Evolutionary conservation across 1,284 basidiomycete species (phyloP).

Genomic region (Wolfiporia cocos): DNA sequence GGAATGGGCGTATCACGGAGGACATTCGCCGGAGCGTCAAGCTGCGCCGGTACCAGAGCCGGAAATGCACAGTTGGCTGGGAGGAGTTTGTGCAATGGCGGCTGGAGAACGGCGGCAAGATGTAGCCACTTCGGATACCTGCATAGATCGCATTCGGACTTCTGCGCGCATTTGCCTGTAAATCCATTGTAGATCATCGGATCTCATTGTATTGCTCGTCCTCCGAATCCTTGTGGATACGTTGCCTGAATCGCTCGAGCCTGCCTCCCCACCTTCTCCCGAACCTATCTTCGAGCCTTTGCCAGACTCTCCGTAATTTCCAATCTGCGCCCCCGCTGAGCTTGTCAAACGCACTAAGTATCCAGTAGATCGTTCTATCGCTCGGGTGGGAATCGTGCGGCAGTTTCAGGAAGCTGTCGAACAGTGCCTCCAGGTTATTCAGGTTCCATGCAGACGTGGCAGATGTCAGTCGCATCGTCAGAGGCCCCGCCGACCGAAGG

Average conservation of each 20-base stretch:
- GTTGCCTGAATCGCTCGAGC: conserved; percentile 27
- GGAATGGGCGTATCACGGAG: conserved; percentile 78
- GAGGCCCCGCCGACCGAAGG: background rate
- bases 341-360: conserved; percentile 54
- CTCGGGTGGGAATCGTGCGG: conserved; percentile 37
- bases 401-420: conserved; percentile 49
- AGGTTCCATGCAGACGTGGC: conserved; percentile 51
- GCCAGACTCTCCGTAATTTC: conserved; percentile 49
- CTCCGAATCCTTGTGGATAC: conserved; percentile 17
- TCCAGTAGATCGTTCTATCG: conserved; percentile 51
- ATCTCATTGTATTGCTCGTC: conserved; percentile 4
- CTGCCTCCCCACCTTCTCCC: conserved; percentile 43
- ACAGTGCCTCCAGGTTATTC: conserved; percentile 47
- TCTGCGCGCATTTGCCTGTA: background rate
- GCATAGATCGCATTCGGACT: background rate
- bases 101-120: conserved; percentile 36
- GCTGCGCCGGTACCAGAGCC: conserved; percentile 84
- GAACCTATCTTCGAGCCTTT: conserved; percentile 46
- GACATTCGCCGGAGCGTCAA: conserved; percentile 73
- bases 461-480: conserved; percentile 4
- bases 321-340: conserved; percentile 43
- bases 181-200: conserved; percentile 6
- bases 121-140: conserved; percentile 9
- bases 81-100: conserved; percentile 78
- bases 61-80: conserved; percentile 66